Evolutionary conservation across 1,284 basidiomycete species (phyloP), one percentile per base, ranked within the genome.

Genomic region (Tylopilus sp.): DNA sequence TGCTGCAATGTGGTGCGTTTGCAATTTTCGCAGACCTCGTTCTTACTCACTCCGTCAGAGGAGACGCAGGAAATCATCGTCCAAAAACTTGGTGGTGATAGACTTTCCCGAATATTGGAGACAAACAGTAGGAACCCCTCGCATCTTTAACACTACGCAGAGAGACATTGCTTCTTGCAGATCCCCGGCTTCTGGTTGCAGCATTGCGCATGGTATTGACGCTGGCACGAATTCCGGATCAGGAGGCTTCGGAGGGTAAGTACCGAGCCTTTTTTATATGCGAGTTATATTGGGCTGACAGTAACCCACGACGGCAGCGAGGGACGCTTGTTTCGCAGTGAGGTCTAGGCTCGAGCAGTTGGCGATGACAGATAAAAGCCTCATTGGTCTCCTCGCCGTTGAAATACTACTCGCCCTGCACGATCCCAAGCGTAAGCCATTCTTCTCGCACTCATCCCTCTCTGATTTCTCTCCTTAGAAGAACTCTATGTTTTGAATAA

Each of bases 311-410:
- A 41, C 2, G 2, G 44, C 22, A 69, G 72, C 58, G 7, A 57
- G 29, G 26, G 6, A 6, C 3, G 33, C 49, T 13, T 77, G 73
- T 19, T n/a, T 26, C 5, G 1, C 0, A 19, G 61, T 70, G 33
- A 68, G 59, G 24, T 53, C 57, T 3, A 65, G 63, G 33, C 52
- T 75, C 22, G 61, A 44, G 18, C 26, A 72, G 13, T 29, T 75
- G 36, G 69, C 73, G 3, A 47, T n/a, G 13, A 65, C 56, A 13
- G 5, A 67, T 1, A 52, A 55, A 3, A 41, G 47, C 22, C 44
- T 66, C 1, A 53, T 78, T n/a, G 74, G 74, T 38, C 61, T 57
- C 13, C 64, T 77, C 6, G 71, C 74, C 13, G 65, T 70, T 3
- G 73, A 78, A 36, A 56, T 68, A 57, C 52, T 61, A 2, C 64